Conservation (phyloP, 768 basidiomycete species). For the Tricholoma matsutake region DNA sequence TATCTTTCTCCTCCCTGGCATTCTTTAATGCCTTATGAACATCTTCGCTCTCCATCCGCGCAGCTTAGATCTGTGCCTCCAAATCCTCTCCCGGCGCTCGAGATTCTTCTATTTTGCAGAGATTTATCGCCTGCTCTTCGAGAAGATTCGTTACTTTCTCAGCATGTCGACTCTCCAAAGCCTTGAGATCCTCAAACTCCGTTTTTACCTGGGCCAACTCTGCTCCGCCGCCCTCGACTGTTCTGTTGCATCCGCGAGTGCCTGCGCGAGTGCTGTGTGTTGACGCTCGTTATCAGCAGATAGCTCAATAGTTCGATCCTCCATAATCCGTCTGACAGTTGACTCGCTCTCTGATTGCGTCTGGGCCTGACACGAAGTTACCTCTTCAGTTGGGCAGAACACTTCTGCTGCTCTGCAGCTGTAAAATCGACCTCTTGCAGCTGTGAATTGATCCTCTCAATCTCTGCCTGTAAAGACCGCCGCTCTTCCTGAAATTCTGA, state of each 20-base stretch:
- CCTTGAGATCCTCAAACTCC: slow-evolving; percentile 68
- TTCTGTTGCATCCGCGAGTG: slow-evolving; percentile 71
- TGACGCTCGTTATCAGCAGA: slow-evolving; percentile 53
- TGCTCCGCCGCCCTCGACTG: slow-evolving; percentile 58
- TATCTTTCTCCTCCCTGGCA: slow-evolving; percentile 75
- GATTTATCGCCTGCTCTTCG: slow-evolving; percentile 71
- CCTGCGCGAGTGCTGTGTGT: slow-evolving; percentile 49
- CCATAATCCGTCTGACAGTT: slow-evolving; percentile 56
- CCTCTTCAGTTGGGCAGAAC: slow-evolving; percentile 57
- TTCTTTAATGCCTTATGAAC: slow-evolving; percentile 65
- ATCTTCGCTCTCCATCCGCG: slow-evolving; percentile 69
- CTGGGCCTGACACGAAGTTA: slow-evolving; percentile 60
- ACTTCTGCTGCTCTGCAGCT: slow-evolving; percentile 45
- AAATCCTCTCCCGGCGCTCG: slow-evolving; percentile 71
- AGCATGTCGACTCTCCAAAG: slow-evolving; percentile 60
- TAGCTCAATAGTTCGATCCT: slow-evolving; percentile 60
- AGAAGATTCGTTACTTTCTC: slow-evolving; percentile 62
- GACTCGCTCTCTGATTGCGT: slow-evolving; percentile 63
- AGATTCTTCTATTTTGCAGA: slow-evolving; percentile 73
- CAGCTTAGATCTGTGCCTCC: slow-evolving; percentile 68
- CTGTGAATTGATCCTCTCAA: slow-evolving; percentile 47
- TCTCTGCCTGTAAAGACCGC: slow-evolving; percentile 50
- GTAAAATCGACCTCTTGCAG: slow-evolving; percentile 38
- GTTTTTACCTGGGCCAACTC: slow-evolving; percentile 55
- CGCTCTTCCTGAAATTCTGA: slow-evolving; percentile 58